Percentiles rank a stretch among this genome's conserved stretches.
phyloP scores from a whole-genome alignment of 352 stramenopile genomes.

The Globisporangium mamillatum region DNA sequence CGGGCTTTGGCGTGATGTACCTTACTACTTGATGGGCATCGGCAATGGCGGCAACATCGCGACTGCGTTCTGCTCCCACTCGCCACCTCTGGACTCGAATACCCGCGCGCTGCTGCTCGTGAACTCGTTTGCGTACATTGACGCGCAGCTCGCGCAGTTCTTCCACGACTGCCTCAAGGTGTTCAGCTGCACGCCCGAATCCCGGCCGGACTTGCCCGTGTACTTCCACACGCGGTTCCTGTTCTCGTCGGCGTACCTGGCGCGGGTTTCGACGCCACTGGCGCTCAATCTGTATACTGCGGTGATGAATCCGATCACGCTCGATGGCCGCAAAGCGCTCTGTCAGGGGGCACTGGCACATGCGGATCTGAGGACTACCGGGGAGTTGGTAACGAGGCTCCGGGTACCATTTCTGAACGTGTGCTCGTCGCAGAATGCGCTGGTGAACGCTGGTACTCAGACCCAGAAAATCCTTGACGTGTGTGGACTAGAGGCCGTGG shows the following conservation, averaged over 20 bases:
- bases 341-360: conserved; percentile 84
- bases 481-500: conserved; percentile 49
- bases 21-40: conserved; percentile 92
- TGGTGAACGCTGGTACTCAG: conserved; percentile 84
- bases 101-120: conserved; percentile 83
- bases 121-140: conserved; percentile 90
- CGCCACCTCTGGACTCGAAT: conserved; percentile 42
- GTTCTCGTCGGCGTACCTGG: conserved; percentile 91
- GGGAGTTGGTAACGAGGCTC: conserved; percentile 47
- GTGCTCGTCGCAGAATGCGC: conserved; percentile 82
- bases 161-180: conserved; percentile 95
- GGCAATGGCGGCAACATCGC: conserved; percentile 92
- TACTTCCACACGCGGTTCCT: conserved; percentile 95
- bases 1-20: conserved; percentile 58
- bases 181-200: conserved; percentile 87
- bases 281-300: conserved; percentile 95
- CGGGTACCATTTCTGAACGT: conserved; percentile 84
- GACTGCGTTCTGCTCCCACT: conserved; percentile 65
- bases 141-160: conserved; percentile 89
- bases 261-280: conserved; percentile 90
- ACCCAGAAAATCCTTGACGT: conserved; percentile 64
- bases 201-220: conserved; percentile 90
- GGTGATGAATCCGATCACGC: conserved; percentile 92
- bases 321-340: conserved; percentile 87
- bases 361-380: conserved; percentile 54